phyloP scores from a whole-genome alignment of 495 filamentous ascomycete species.

The Alectoria sarmentosa region DNA sequence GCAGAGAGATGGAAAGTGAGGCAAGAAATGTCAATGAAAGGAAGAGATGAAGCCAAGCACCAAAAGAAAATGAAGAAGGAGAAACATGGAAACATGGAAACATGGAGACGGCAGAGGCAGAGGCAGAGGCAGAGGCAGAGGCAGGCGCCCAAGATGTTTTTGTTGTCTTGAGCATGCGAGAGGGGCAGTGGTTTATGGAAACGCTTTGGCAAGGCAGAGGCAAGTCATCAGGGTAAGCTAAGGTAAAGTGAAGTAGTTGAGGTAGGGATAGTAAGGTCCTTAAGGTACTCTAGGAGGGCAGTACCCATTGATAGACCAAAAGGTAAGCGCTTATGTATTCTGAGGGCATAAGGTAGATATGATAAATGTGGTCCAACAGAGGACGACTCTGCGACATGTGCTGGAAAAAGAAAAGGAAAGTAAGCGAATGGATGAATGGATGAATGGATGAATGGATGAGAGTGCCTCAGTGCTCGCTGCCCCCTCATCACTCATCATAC shows the following conservation, averaged over 20 bases:
- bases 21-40: slow-evolving; percentile 21
- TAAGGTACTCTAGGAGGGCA: background rate
- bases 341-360: too few species aligned
- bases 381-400: background rate
- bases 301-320: slow-evolving; percentile 16
- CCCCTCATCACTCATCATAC: background rate
- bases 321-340: slow-evolving; percentile 22
- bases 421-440: too few species aligned
- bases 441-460: background rate
- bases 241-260: background rate
- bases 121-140: slow-evolving; percentile 9
- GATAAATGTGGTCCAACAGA: slow-evolving; percentile 15
- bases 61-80: slow-evolving; percentile 18
- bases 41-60: background rate
- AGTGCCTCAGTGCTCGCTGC: background rate
- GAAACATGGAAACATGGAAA: slow-evolving; percentile 16
- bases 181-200: slow-evolving; percentile 14
- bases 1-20: slow-evolving; percentile 8
- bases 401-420: slow-evolving; percentile 1
- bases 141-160: slow-evolving; percentile 20
- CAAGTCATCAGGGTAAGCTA: background rate
- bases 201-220: background rate
- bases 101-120: too few species aligned
- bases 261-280: background rate
- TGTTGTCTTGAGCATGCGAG: slow-evolving; percentile 12